phyloP scores from a whole-genome alignment of 2,329 filamentous ascomycete genomes.

The Hymenoscyphus repandus region DNA sequence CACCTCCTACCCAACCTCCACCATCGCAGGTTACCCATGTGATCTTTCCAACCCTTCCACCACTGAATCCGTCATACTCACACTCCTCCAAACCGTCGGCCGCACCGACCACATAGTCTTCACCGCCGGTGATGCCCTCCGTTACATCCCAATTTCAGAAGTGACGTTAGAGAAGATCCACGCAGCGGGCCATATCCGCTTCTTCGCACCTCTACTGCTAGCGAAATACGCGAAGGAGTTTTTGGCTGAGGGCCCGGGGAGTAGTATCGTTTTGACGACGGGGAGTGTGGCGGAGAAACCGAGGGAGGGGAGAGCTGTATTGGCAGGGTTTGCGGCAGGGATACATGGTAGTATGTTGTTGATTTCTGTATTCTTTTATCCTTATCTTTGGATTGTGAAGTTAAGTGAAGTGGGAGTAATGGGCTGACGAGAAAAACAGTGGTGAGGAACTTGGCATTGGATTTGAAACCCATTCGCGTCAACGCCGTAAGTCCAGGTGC shows the following conservation, averaged over 20 bases:
- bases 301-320: slow-evolving; percentile 38
- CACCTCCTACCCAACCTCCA: slow-evolving; percentile 8
- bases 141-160: slow-evolving; percentile 7
- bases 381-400: neutral
- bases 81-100: neutral
- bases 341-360: slow-evolving; percentile 39
- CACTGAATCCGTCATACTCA: neutral
- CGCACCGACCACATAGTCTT: slow-evolving; percentile 16
- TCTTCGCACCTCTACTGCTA: slow-evolving; percentile 23
- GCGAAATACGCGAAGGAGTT: slow-evolving; percentile 22
- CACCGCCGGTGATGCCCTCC: slow-evolving; percentile 22
- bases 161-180: slow-evolving; percentile 14
- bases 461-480: slow-evolving; percentile 58
- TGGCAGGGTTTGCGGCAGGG: slow-evolving; percentile 44
- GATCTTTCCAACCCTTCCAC: slow-evolving; percentile 12
- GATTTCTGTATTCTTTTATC: neutral
- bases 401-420: no score
- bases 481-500: slow-evolving; percentile 56
- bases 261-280: slow-evolving; percentile 19
- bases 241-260: slow-evolving; percentile 12
- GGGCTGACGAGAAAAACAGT: slow-evolving; percentile 26
- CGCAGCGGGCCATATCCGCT: slow-evolving; percentile 19
- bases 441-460: slow-evolving; percentile 52
- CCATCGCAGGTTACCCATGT: slow-evolving; percentile 16
- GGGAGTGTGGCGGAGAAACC: slow-evolving; percentile 17